Evolutionary conservation across 805 yeast genomes (phyloP), one percentile per base, ranked within the genome.

Genomic region (Cyberlindnera misumaiensis): DNA sequence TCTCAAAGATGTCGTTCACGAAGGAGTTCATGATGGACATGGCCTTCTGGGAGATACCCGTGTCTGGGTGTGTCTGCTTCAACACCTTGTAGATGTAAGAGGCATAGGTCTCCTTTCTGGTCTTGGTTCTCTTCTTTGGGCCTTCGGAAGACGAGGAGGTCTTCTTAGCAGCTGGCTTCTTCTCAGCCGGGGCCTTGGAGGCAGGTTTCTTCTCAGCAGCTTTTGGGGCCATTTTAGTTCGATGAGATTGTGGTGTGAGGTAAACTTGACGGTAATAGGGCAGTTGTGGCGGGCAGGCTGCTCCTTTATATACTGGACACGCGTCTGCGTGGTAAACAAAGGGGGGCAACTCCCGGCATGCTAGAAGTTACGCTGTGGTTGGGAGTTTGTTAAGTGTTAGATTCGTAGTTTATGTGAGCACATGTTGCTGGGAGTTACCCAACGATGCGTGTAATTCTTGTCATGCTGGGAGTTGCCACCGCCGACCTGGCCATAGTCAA

Each of bases 11-110:
- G 72, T 90, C 97, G 73, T 88, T 89, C 57, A 90, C 97, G 57
- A 90, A 90, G 34, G 96, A 89, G 83, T 90, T 90, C 90, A 89
- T 81, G 67, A 90, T 90, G 51, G 96, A 87, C 96, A 90, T 89
- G 51, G 97, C 96, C 65, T 86, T 85, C 72, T 88, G 95, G 56
- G 97, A 89, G 66, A 89, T 89, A 86, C 97, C 97, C 47, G 97
- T 89, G 68, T 89, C 97, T 68, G 97, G 97, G 71, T 89, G 97
- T 45, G 96, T 89, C 77, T 89, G 97, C 72, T 88, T 88, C 66
- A 89, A 82, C 55, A 89, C 96, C 72, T 89, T 90, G 93, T 89
- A 89, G 65, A 90, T 89, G 73, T 89, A 90, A 46, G 96, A 87
- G 51, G 96, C 86, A 76, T 88, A 89, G 50, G 96, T 87, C 74